Evolutionary conservation across 768 basidiomycete species (phyloP), one percentile per base, ranked within the genome.

Genomic region (Leucogyrophana mollusca): DNA sequence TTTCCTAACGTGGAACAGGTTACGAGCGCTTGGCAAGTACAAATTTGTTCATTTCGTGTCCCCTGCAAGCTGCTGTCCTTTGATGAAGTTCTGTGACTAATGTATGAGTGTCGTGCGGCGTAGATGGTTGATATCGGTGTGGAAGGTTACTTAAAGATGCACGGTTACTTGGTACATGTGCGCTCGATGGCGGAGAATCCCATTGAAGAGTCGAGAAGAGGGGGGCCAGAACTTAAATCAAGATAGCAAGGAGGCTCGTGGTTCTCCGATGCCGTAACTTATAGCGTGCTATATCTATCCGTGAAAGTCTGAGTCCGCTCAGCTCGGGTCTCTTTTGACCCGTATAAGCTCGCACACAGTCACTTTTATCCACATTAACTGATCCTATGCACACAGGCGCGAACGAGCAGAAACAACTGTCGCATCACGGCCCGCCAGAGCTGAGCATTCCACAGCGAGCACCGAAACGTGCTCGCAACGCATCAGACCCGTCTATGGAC

Each of bases 401-500:
- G 24, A 37, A 13, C 16, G 21, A n/a, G 45, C 56, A 25, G 44
- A 48, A 35, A 25, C 49, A 33, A 38, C 48, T 34, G 18, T 44
- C 53, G 33, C 40, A 14, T 23, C 38, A 23, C 25, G 34, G 41
- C 27, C 49, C 47, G 34, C 32, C 47, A 16, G 53, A 55, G n/a
- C 37, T 51, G 34, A 33, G 34, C 20, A 37, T 49, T 14, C 46
- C 62, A 43, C 56, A 61, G 33, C 61, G 75, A 45, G 73, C 72
- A 10, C 60, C 65, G 56, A 81, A 81, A 64, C 71, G 79, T 36
- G 59, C 73, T 47, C 65, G 79, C 36, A 76, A 76, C 53, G 52
- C 61, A 58, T 38, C 37, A 32, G 45, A 47, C 41, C 51, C 57
- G 22, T 39, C 50, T 40, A 52, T 53, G 22, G 47, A 55, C 13